phyloP scores from a whole-genome alignment of 306 rosid genomes.

The Vigna angularis region DNA sequence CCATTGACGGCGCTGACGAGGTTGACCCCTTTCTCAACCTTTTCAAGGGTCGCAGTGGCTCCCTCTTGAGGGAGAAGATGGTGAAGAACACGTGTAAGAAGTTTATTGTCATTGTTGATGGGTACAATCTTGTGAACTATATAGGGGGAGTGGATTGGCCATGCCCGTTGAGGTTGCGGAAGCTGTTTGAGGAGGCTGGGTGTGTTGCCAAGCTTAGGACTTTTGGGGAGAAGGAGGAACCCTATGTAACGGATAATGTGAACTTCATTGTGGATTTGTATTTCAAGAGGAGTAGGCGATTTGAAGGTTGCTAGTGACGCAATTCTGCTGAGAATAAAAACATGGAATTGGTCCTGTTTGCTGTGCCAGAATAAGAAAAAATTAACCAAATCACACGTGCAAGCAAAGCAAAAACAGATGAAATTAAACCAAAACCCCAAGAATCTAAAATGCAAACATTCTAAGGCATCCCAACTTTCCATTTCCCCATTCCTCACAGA shows the following conservation, averaged over 20 bases:
- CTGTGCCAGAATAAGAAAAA: too few species aligned
- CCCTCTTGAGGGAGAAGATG: slow-evolving; percentile 85
- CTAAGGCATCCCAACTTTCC: slow-evolving; percentile 6
- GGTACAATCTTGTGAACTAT: slow-evolving; percentile 69
- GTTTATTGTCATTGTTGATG: slow-evolving; percentile 84
- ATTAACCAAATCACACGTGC: slow-evolving; percentile 16
- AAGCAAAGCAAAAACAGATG: slow-evolving; percentile 19
- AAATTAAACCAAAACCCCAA: neutral
- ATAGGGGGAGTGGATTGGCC: slow-evolving; percentile 83
- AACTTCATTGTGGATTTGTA: slow-evolving; percentile 79
- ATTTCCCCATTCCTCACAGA: neutral
- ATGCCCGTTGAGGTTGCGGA: slow-evolving; percentile 78
- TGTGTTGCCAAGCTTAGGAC: slow-evolving; percentile 77
- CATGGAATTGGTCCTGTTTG: too few species aligned
- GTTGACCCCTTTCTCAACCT: slow-evolving; percentile 75
- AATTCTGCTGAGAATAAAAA: slow-evolving; percentile 46
- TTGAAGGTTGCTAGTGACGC: slow-evolving; percentile 75
- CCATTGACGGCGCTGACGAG: slow-evolving; percentile 91
- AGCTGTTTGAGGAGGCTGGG: slow-evolving; percentile 59
- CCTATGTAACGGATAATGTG: slow-evolving; percentile 78
- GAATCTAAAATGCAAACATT: slow-evolving; percentile 2
- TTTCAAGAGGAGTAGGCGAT: slow-evolving; percentile 74
- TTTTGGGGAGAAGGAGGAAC: slow-evolving; percentile 49
- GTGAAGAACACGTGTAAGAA: slow-evolving; percentile 78
- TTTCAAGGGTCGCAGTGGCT: slow-evolving; percentile 91